phyloP scores from a whole-genome alignment of 257 asterid genomes.

The Solanum tacnaense region DNA sequence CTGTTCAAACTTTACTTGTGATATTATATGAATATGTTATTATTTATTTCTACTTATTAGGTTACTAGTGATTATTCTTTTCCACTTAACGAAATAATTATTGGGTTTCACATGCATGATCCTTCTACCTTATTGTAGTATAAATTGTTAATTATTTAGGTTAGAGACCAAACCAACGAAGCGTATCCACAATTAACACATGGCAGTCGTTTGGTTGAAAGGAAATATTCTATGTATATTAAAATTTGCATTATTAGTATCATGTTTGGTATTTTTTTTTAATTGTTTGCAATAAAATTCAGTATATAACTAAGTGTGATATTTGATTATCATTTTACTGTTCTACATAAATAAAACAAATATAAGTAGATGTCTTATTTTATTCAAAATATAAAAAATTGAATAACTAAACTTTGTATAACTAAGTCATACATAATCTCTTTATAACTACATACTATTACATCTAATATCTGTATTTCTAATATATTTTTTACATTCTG shows the following conservation, averaged over 20 bases:
- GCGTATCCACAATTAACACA: not conserved
- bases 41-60: not conserved
- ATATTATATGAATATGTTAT: not conserved
- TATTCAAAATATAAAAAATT: not conserved
- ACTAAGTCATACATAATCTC: not conserved
- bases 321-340: not conserved
- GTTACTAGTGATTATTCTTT: not conserved
- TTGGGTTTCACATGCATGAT: not conserved
- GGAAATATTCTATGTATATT: not conserved
- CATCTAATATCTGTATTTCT: not conserved
- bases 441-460: not conserved
- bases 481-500: not conserved
- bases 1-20: fast-evolving
- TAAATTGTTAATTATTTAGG: not conserved
- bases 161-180: not conserved
- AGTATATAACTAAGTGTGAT: too few species aligned
- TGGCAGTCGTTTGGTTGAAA: not conserved
- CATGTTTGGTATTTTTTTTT: not conserved
- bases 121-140: not conserved
- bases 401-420: not conserved
- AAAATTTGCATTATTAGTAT: not conserved
- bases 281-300: not conserved
- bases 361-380: not conserved
- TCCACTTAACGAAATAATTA: not conserved
- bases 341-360: not conserved